Evolutionary conservation across 352 stramenopile species (phyloP).

Genomic region (Globisporangium solare): DNA sequence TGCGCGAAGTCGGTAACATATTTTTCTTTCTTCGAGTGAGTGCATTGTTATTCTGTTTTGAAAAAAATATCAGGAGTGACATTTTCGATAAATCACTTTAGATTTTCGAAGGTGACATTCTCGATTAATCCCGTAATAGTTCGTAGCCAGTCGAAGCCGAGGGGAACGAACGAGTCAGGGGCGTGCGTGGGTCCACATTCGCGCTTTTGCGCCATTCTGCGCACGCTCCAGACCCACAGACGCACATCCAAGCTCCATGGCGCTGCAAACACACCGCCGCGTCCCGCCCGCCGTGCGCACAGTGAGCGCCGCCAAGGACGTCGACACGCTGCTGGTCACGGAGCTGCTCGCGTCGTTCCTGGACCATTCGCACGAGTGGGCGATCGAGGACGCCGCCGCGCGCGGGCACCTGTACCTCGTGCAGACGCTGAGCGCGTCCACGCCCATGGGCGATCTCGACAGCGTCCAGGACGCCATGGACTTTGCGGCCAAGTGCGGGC

Average conservation of each 20-base stretch:
- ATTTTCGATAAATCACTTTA: too few relatives aligned
- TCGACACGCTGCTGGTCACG: constrained; percentile 39
- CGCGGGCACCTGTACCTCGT: constrained; percentile 41
- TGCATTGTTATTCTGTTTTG: too few relatives aligned
- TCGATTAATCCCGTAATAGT: too few relatives aligned
- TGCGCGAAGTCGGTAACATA: too few relatives aligned
- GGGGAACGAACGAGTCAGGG: too few relatives aligned
- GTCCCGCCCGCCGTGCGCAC: constrained; percentile 41
- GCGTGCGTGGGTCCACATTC: too few relatives aligned
- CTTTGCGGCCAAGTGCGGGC: constrained; percentile 14
- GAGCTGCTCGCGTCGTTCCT: constrained; percentile 42
- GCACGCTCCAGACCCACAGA: not conserved
- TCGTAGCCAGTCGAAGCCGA: too few relatives aligned
- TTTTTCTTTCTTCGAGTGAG: too few relatives aligned
- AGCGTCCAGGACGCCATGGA: constrained; percentile 23
- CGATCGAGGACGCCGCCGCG: constrained; percentile 39
- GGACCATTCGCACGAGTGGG: constrained; percentile 43
- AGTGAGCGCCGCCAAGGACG: constrained; percentile 35
- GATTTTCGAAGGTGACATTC: too few relatives aligned
- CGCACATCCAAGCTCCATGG: too few relatives aligned
- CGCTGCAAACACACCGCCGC: not conserved
- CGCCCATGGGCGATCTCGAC: constrained; percentile 12
- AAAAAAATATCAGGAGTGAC: too few relatives aligned
- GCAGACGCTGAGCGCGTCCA: constrained; percentile 30
- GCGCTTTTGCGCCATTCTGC: too few relatives aligned